Conservation (phyloP, 2,329 filamentous ascomycete genomes). For the Cladophialophora immunda region DNA sequence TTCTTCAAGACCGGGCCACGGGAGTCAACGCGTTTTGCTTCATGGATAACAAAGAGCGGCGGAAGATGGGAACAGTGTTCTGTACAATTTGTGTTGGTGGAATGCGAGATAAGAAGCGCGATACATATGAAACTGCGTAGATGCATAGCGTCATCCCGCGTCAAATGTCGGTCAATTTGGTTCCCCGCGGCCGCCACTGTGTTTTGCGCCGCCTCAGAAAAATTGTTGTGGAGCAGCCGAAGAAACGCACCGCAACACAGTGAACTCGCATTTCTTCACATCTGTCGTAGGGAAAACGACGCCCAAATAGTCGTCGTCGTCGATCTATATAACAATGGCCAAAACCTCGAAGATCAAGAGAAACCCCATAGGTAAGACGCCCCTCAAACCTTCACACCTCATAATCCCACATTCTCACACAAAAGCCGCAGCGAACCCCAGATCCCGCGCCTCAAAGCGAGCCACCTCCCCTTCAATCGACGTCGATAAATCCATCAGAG, state of each 20-base stretch:
- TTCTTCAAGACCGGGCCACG: too few species aligned
- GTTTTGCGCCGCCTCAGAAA: neutral
- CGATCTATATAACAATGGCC: constrained; percentile 37
- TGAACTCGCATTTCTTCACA: neutral
- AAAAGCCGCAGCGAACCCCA: constrained; percentile 57
- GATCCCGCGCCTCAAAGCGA: constrained; percentile 68
- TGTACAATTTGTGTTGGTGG: neutral
- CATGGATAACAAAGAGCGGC: too few species aligned
- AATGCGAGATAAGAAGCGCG: neutral
- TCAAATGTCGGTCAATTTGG: neutral
- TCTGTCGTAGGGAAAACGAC: neutral
- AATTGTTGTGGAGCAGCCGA: neutral
- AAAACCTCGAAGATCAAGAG: constrained; percentile 31
- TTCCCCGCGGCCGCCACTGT: neutral
- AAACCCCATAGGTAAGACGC: constrained; percentile 22
- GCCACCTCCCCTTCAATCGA: constrained; percentile 64
- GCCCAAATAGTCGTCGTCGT: neutral
- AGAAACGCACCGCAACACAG: constrained; percentile 1
- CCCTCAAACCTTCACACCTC: neutral
- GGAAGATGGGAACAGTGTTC: too few species aligned
- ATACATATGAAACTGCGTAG: neutral
- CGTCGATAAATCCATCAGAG: constrained; percentile 59
- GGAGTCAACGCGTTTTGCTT: too few species aligned
- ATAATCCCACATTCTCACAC: neutral
- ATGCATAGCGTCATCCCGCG: neutral